These are phyloP conservation scores for Cyberlindnera euphorbiiphila DNA, from an alignment of 805 yeast genomes.

Conservation along the genomic window DNA sequence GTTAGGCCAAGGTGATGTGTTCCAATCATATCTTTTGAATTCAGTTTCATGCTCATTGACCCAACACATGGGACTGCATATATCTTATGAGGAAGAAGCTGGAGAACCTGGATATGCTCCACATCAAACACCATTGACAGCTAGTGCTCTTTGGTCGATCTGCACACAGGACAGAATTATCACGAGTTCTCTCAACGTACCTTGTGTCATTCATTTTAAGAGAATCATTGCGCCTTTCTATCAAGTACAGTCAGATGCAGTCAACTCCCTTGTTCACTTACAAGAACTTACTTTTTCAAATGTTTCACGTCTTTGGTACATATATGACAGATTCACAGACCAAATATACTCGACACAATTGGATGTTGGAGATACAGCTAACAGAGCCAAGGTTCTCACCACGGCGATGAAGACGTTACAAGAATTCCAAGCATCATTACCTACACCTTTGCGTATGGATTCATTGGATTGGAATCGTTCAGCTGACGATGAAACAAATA, in stretches of 20 bases:
- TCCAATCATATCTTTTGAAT: conserved; percentile 29
- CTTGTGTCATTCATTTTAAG: conserved; percentile 33
- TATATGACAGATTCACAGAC: conserved; percentile 32
- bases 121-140: conserved; percentile 22
- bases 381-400: conserved; percentile 23
- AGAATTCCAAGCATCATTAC: conserved; percentile 24
- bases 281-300: conserved; percentile 29
- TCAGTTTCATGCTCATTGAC: conserved; percentile 32
- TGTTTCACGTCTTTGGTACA: conserved; percentile 29
- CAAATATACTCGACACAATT: conserved; percentile 31
- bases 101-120: conserved; percentile 5
- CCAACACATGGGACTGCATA: conserved; percentile 34
- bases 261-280: conserved; percentile 7
- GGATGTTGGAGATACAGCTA: conserved; percentile 33
- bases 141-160: conserved; percentile 31
- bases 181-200: conserved; percentile 27
- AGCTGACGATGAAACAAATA: conserved; percentile 3
- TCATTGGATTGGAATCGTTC: conserved; percentile 3
- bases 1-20: conserved; percentile 29
- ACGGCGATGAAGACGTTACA: conserved; percentile 26
- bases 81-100: conserved; percentile 16
- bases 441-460: conserved; percentile 12
- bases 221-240: conserved; percentile 33
- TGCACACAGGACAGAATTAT: conserved; percentile 32
- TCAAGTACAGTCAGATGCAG: conserved; percentile 13